Evolutionary conservation across 352 stramenopile genomes (phyloP).

Genomic region (Globisporangium okanoganense): DNA sequence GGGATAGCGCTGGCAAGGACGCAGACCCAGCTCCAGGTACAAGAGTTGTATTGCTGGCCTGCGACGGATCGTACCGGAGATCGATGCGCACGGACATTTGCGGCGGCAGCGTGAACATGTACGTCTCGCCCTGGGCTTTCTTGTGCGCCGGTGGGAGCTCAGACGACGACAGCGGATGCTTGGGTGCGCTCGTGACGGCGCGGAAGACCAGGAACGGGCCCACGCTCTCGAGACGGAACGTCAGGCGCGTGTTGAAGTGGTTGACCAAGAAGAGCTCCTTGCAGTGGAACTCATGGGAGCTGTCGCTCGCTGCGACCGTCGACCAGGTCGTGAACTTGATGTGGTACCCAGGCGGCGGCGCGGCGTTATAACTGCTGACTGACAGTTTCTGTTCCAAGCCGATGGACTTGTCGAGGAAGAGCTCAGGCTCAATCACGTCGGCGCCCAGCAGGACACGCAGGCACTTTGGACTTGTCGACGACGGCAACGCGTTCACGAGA

Average conservation of each 20-base stretch:
- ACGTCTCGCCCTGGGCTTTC: conserved; percentile 54
- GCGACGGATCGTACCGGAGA: conserved; percentile 44
- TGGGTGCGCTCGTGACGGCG: conserved; percentile 59
- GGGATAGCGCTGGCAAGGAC: not conserved
- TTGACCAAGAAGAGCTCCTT: conserved; percentile 60
- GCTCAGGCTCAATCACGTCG: conserved; percentile 56
- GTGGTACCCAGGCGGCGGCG: conserved; percentile 24
- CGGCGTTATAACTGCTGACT: not conserved
- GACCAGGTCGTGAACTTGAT: conserved; percentile 79
- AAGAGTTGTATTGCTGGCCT: not conserved
- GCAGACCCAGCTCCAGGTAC: not conserved
- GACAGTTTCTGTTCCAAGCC: not conserved
- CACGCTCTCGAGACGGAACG: conserved; percentile 64
- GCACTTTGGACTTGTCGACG: conserved; percentile 37
- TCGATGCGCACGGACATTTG: conserved; percentile 69
- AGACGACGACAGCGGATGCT: conserved; percentile 50
- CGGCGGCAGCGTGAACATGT: conserved; percentile 64
- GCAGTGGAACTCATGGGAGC: conserved; percentile 41
- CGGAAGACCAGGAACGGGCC: conserved; percentile 59
- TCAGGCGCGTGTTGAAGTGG: conserved; percentile 46
- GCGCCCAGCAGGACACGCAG: conserved; percentile 56
- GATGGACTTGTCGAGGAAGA: conserved; percentile 50
- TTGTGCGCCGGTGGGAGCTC: conserved; percentile 55
- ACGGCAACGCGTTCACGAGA: conserved; percentile 8
- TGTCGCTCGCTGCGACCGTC: conserved; percentile 27